A percentile compares a stretch with the other conserved stretches of the same genome.
Conservation (phyloP, 306 rosid species). For the Vigna trinervia region DNA sequence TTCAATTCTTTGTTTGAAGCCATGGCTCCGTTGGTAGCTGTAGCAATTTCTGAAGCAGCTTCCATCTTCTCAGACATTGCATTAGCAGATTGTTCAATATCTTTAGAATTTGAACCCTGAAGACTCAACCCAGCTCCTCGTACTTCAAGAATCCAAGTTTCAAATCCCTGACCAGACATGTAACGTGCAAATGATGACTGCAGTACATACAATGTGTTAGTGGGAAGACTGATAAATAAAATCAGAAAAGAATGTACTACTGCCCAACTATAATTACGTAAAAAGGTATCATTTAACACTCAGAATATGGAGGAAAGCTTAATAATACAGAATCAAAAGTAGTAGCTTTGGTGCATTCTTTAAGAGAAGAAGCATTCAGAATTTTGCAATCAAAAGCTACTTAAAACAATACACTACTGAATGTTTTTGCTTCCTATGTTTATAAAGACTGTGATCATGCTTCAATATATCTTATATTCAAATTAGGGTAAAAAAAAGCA, state of each 20-base stretch:
- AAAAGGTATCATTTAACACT: conserved; percentile 8
- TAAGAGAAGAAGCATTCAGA: conserved; percentile 23
- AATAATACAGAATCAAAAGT: conserved; percentile 26
- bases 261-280: conserved; percentile 23
- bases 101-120: conserved; percentile 57
- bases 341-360: conserved; percentile 31
- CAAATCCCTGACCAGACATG: conserved; percentile 93
- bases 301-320: conserved; percentile 16
- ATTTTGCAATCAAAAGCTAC: conserved; percentile 29
- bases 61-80: conserved; percentile 78
- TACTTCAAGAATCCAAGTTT: conserved; percentile 96
- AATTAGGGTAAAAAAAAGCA: conserved; percentile 32
- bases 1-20: conserved; percentile 54
- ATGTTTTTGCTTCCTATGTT: not conserved
- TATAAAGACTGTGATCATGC: conserved; percentile 23
- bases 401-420: conserved; percentile 23
- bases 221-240: conserved; percentile 26
- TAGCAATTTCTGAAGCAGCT: conserved; percentile 58
- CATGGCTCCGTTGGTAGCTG: conserved; percentile 55
- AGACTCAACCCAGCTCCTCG: conserved; percentile 97
- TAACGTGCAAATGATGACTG: conserved; percentile 97
- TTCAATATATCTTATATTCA: conserved; percentile 15
- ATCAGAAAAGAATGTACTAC: conserved; percentile 34
- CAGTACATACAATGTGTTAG: conserved; percentile 51
- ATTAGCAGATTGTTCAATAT: conserved; percentile 66